Evolutionary conservation across 768 basidiomycete genomes (phyloP), one percentile per base, ranked within the genome.

Genomic region (Chalciporus pseudorubinellus): DNA sequence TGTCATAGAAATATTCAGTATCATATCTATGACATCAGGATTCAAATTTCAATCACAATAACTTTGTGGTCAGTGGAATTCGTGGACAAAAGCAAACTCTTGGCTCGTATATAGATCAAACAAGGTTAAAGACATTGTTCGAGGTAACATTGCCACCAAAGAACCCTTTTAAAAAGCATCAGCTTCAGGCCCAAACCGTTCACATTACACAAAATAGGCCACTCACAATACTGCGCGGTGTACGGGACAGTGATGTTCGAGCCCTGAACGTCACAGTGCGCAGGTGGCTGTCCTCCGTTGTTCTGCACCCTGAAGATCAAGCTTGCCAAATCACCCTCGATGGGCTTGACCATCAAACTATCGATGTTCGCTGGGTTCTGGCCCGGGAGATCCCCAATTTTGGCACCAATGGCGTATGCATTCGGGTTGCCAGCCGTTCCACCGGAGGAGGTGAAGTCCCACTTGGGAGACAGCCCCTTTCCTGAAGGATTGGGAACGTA

Each of bases 271-370:
- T 60, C 64, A 58, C 78, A 80, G 70, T 77, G 71, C 20, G 77
- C 57, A 28, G 83, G 83, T 36, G 83, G 77, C 41, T 77, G 77
- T 14, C 85, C 84, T 13, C 72, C 77, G 6, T 68, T 59, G 16
- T 82, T 85, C 54, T 80, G 68, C 4, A 78, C 66, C 39, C 84
- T 71, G 66, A 77, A 85, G 3, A 84, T 67, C 50, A 70, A 59
- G 28, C 65, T 72, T 0, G 83, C 83, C 31, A 85, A 65, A 3
- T 66, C 59, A 1, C 84, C 85, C 22, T 72, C 44, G 4, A 80
- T 67, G 21, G 56, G 61, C n/a, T 67, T 71, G 19, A 88, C 60
- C 56, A 74, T 65, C 4, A 85, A 67, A 79, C 81, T 84, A 52
- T 83, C 79, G 21, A 87, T 71, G 57, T 85, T 76, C 29, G 63